Evolutionary conservation across 768 basidiomycete genomes (phyloP), one percentile per base, ranked within the genome.

Genomic region (Agaricus subrufescens): DNA sequence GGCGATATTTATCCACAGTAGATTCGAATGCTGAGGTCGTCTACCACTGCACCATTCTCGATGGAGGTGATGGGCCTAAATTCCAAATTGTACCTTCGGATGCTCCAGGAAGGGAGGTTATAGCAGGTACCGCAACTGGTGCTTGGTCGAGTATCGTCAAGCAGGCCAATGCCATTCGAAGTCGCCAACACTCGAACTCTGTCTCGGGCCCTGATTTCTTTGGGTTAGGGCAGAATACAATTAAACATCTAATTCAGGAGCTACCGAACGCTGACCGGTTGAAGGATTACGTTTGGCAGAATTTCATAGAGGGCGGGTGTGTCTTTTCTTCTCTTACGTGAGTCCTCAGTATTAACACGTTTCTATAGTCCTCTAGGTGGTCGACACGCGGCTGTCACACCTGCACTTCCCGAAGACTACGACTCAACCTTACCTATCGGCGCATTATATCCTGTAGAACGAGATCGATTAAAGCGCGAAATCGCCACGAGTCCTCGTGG

Each of bases 181-280:
- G 89, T 65, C 78, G 89, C 12, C 86, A 89, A 60, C 91, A 92
- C 64, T 89, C 86, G 44, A 92, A 92, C 67, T 90, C 87, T 4
- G 89, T 94, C 12, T 93, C 91, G 2, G 91, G 91, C 0, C 91
- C 91, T 12, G 91, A 93, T 70, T 92, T 92, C 68, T 93, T 91
- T 65, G 91, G 91, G 8, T 75, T 94, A 14, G 87, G 87, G 3
- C 87, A 92, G 68, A 92, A 92, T 65, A 87, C 88, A 3, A 91
- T 94, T 74, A 93, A 92, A 72, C 88, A 90, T 64, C 78, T 93
- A 38, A 90, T 94, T n/a, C 91, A 94, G 68, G 87, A 91, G 69
- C 75, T 94, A 14, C 83, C 86, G 5, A 81, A 82, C 56, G 86
- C 91, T 12, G 81, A 86, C 67, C 73, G 81, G 45, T 67, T 92